These are phyloP conservation scores for Aspergillus hancockii DNA, from an alignment of 495 filamentous ascomycete genomes.

Conservation along the genomic window DNA sequence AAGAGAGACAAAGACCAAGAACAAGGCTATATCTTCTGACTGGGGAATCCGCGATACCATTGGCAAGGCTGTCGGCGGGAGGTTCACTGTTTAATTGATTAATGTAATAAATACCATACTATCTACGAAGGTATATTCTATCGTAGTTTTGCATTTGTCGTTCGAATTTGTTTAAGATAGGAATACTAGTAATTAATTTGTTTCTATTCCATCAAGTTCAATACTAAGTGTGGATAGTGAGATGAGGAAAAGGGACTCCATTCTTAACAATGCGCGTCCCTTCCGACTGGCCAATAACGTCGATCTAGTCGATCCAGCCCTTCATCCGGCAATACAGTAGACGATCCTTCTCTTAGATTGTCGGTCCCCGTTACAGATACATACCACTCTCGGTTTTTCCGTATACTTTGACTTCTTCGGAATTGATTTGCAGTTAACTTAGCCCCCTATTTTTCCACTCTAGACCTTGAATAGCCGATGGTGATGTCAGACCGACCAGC, in stretches of 20 bases:
- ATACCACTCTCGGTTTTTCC: too few species aligned
- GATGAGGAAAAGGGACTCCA: too few species aligned
- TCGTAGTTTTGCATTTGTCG: slow-evolving; percentile 1
- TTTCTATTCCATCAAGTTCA: neutral
- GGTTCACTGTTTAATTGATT: slow-evolving; percentile 18
- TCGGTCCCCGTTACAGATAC: too few species aligned
- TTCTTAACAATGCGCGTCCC: too few species aligned
- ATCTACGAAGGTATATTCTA: slow-evolving; percentile 27
- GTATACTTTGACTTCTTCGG: too few species aligned
- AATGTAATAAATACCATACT: slow-evolving; percentile 47
- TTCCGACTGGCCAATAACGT: too few species aligned
- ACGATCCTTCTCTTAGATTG: too few species aligned
- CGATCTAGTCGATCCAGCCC: too few species aligned
- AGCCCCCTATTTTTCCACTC: too few species aligned
- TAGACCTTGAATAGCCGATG: neutral
- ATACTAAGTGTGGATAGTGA: too few species aligned
- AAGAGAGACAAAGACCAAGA: neutral
- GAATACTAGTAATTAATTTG: neutral
- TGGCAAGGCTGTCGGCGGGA: neutral
- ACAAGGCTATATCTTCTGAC: neutral
- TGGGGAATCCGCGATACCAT: neutral
- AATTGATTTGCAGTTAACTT: too few species aligned
- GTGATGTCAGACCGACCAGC: neutral
- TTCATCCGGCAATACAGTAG: too few species aligned
- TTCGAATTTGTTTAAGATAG: neutral